Evolutionary conservation across 495 filamentous ascomycete genomes (phyloP).

Genomic region (Penicillium coprophilum): DNA sequence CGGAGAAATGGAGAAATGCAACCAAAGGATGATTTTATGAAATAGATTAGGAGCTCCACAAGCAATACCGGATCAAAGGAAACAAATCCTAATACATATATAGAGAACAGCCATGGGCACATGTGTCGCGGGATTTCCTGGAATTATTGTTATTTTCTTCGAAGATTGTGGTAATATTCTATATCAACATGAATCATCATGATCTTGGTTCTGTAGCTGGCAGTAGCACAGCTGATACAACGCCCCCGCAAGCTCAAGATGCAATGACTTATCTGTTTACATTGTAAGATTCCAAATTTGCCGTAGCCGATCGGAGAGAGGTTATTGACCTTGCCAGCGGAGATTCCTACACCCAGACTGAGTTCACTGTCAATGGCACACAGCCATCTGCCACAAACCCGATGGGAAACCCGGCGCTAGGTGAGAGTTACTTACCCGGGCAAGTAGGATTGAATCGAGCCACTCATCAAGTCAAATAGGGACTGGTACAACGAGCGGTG

Average conservation of each 20-base stretch:
- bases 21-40: not conserved
- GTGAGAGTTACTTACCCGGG: constrained; percentile 14
- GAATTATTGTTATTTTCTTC: not conserved
- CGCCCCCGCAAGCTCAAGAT: constrained; percentile 12
- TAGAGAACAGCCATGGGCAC: not conserved
- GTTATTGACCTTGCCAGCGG: constrained; percentile 26
- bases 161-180: not conserved
- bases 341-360: constrained; percentile 64
- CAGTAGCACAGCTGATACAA: constrained; percentile 18
- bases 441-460: not conserved
- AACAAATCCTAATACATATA: not conserved
- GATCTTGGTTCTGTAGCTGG: not conserved
- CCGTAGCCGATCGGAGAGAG: not conserved
- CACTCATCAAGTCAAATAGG: constrained; percentile 24
- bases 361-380: constrained; percentile 60
- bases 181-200: not conserved
- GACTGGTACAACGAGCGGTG: constrained; percentile 49
- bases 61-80: not conserved
- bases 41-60: not conserved
- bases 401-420: constrained; percentile 66
- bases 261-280: constrained; percentile 36
- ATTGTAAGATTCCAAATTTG: constrained; percentile 25
- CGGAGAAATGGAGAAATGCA: not conserved
- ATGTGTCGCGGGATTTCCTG: not conserved
- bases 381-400: constrained; percentile 65